These are phyloP conservation scores for Psidium friedrichsthalianum DNA, from an alignment of 345 rosid species.

Conservation along the genomic window DNA sequence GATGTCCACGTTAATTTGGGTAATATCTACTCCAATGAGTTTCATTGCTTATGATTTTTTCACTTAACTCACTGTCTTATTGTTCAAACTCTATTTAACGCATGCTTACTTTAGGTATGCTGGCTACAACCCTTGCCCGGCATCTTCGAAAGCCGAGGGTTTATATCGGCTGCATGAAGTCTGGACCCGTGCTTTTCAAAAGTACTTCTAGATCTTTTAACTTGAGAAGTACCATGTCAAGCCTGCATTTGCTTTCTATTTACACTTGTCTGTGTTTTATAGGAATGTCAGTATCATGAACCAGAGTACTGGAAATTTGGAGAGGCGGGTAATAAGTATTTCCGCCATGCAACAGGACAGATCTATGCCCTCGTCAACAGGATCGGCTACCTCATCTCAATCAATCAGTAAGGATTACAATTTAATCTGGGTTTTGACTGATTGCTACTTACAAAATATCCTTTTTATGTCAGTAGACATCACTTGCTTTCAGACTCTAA, in stretches of 20 bases:
- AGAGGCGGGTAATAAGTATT: constrained; percentile 90
- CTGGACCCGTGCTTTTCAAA: constrained; percentile 93
- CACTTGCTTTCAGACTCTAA: neutral
- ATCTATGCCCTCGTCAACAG: constrained; percentile 90
- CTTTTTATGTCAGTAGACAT: neutral
- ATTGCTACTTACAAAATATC: neutral
- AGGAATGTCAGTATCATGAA: constrained; percentile 93
- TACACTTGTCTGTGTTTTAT: neutral
- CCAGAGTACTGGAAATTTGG: constrained; percentile 99
- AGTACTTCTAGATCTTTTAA: constrained; percentile 29
- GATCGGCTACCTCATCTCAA: constrained; percentile 80
- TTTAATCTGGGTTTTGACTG: neutral
- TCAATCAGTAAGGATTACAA: constrained; percentile 55
- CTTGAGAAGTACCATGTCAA: neutral
- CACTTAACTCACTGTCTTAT: neutral
- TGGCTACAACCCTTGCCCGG: constrained; percentile 79
- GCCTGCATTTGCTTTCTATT: neutral
- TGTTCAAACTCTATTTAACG: neutral
- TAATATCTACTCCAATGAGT: constrained; percentile 12
- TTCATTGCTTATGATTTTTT: neutral
- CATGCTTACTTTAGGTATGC: constrained; percentile 40
- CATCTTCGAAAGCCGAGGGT: constrained; percentile 90
- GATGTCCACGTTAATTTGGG: constrained; percentile 99
- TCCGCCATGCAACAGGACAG: constrained; percentile 97
- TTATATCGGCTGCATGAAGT: constrained; percentile 95